A percentile compares a stretch with the other conserved stretches of the same genome.
These are phyloP conservation scores for Nicotiana benthamiana DNA, from an alignment of 257 asterid genomes.

Conservation along the genomic window DNA sequence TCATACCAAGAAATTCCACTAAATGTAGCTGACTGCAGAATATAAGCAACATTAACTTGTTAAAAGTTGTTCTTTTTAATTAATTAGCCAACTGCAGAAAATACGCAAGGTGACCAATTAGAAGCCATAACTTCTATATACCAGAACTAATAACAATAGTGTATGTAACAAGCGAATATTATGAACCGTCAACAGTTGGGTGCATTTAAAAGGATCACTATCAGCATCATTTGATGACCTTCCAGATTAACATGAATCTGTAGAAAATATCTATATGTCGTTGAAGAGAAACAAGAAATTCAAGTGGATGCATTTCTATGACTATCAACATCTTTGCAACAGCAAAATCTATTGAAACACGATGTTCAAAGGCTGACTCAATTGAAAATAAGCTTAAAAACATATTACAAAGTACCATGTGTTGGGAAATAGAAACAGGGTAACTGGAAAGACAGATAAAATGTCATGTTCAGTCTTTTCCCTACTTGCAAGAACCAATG, in stretches of 20 bases:
- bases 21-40: slow-evolving; percentile 60
- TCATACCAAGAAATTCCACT: slow-evolving; percentile 86
- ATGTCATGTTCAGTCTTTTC: background rate
- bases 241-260: background rate
- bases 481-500: background rate
- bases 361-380: background rate
- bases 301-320: background rate
- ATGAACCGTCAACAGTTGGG: background rate
- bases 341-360: background rate
- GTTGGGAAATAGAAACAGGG: background rate
- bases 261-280: background rate
- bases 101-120: background rate
- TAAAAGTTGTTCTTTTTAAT: background rate
- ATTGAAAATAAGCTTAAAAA: background rate
- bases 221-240: background rate
- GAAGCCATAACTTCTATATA: background rate
- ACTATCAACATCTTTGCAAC: background rate
- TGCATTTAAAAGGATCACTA: background rate
- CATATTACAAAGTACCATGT: background rate
- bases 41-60: slow-evolving; percentile 2
- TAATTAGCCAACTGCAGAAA: background rate
- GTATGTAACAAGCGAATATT: background rate
- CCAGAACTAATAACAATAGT: background rate
- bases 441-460: background rate
- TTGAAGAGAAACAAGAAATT: background rate